Percentiles rank a stretch among this genome's conserved stretches.
These are phyloP conservation scores for Selaginella tamariscina DNA, from an alignment of 75 land plant genomes.

Conservation along the genomic window DNA sequence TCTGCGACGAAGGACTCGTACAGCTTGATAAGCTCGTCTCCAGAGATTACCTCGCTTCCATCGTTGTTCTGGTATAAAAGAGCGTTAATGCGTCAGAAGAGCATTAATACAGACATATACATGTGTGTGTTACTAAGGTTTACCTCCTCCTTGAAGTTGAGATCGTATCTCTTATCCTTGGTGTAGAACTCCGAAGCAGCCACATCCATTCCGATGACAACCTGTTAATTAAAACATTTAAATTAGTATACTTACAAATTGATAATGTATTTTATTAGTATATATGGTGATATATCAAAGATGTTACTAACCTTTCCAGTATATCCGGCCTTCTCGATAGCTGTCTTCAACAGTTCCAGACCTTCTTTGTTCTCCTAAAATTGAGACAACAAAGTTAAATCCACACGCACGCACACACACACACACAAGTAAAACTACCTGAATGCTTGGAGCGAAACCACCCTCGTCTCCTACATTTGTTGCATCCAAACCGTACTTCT, in stretches of 20 bases:
- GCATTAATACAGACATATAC: too few relatives aligned
- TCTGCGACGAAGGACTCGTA: conserved; percentile 79
- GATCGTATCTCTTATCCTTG: conserved; percentile 68
- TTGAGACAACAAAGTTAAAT: too few relatives aligned
- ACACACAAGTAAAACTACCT: conserved; percentile 31
- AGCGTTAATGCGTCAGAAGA: too few relatives aligned
- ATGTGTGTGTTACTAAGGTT: too few relatives aligned
- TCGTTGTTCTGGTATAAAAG: conserved; percentile 54
- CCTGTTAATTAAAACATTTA: conserved; percentile 30
- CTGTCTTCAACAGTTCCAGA: conserved; percentile 78
- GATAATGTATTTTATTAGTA: not conserved
- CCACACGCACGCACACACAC: too few relatives aligned
- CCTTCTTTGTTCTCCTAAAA: conserved; percentile 94
- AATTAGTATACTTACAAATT: too few relatives aligned
- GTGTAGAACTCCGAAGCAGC: conserved; percentile 95
- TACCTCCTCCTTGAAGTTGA: conserved; percentile 97
- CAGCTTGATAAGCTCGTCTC: conserved; percentile 62
- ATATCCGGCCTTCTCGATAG: conserved; percentile 95
- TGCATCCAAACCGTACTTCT: conserved; percentile 98
- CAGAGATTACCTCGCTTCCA: conserved; percentile 82
- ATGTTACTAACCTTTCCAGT: conserved; percentile 58
- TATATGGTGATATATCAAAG: not conserved
- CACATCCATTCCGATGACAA: conserved; percentile 99
- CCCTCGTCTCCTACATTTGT: conserved; percentile 99
- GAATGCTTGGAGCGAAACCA: conserved; percentile 99